Base-by-base conservation (phyloP, 768 basidiomycete species). In the Candolleomyces efflorescens region DNA sequence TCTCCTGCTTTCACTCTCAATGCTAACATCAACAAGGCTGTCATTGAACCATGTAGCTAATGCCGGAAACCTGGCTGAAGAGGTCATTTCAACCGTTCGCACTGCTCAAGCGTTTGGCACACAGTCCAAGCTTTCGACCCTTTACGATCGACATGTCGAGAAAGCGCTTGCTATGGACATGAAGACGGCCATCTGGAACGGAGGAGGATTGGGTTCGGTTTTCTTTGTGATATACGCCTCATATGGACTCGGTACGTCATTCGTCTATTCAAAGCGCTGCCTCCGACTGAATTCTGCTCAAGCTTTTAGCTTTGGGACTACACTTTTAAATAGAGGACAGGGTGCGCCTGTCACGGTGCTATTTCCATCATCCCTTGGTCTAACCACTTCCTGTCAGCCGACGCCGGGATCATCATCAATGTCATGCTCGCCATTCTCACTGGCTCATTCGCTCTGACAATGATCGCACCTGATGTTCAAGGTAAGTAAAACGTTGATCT, bases 41-140 rank as follows among this genome's bases (percentile, higher is more conserved):
- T 81, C 87, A 23, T 78, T 90, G 47, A 78, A 85, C 49, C 74
- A 84, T 39, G 76, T 91, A 11, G 89, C 88, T 3, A 79, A 82
- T 0, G 84, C 83, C n/a, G 91, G 91, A 18, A 83, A 80, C 3
- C 68, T 94, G 10, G 91, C 92, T 0, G 92, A 94, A 69, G 93
- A 94, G 69, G 89, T 89, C 65, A 88, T 94, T 59, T 86, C 89
- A 1, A 86, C 86, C 37, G 75, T 94, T 53, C 83, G 92, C 11
- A 92, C 90, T 0, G 82, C 89, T 1, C 88, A 93, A 53, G 92
- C 92, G 0, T 95, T 95, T 61, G 89, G 89, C 32, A 86, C 82
- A 0, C 87, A 90, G 71, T 68, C 65, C 7, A 76, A 74, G 27
- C 74, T 95, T 39, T 63, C 80, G 1, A 59, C 60, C 7, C 68